Evolutionary conservation across 108 stramenopile genomes (phyloP), one percentile per base, ranked within the genome.

Genomic region (Skeletonema marinoi): DNA sequence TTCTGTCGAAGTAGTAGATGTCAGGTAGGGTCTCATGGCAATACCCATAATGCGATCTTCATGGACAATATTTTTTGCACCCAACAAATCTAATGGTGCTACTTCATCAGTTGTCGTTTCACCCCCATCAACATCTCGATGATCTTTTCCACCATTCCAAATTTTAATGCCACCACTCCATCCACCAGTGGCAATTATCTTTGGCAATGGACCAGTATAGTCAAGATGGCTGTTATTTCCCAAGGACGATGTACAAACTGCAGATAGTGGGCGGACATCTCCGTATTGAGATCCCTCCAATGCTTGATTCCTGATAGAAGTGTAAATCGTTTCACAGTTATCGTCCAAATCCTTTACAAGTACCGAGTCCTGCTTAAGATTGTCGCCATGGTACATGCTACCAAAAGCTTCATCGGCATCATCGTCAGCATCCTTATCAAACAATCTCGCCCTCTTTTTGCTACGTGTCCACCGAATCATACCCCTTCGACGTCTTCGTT

Each of bases 91-190:
- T 65, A 96, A 73, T 31, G 89, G 91, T 17, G 83, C 67, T 11
- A 61, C 29, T 35, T 68, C 60, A 19, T 39, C 41, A n/a, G 70
- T 1, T 4, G 41, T 17, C 31, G 48, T 50, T 17, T 60, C 65
- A 50, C 39, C 21, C 3, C n/a, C 13, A 31, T 68, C 59, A 50
- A 32, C 50, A 56, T 60, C 17, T n/a, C 14, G 21, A 61, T 60
- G 67, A 62, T 85, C 80, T 70, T 86, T 74, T 9, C 81, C 88
- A 56, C 87, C 86, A 80, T 97, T 91, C 98, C 98, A 98, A 16
- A 98, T 73, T 75, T 97, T 94, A 17, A 96, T 92, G 25, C 89
- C 83, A 21, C 91, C 95, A 65, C 88, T 92, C 96, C 96, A 98
- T 74, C 95, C 86, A 31, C 91, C 98, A 2, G 97, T 96, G 2